Conservation (phyloP, 2,329 filamentous ascomycete species). For the Colletotrichum nymphaeae region DNA sequence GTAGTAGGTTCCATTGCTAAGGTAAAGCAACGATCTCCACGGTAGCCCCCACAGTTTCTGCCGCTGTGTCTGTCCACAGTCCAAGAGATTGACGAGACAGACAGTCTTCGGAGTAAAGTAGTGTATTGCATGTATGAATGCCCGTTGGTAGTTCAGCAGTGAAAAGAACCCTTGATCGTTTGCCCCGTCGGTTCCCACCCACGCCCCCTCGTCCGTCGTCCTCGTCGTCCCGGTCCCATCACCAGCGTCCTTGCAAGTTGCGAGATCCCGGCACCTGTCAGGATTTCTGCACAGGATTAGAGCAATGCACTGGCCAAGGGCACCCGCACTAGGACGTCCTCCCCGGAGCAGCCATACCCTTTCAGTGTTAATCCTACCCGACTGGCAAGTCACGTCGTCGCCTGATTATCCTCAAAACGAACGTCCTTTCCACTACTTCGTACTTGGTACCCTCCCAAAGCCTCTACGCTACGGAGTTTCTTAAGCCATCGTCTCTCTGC, state of each 20-base stretch:
- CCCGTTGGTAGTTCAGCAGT: background rate
- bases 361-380: constrained; percentile 31
- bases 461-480: too few relatives aligned
- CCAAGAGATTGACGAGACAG: background rate
- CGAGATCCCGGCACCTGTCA: constrained; percentile 30
- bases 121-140: background rate
- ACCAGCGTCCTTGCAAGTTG: background rate
- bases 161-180: background rate
- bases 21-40: background rate
- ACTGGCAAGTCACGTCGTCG: constrained; percentile 16
- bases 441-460: background rate
- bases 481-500: too few relatives aligned
- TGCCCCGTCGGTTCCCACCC: constrained; percentile 1
- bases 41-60: constrained; percentile 1
- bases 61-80: background rate
- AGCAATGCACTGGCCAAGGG: constrained; percentile 27
- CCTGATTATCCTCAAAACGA: constrained; percentile 34
- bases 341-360: constrained; percentile 31
- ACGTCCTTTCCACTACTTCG: background rate
- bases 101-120: too few relatives aligned
- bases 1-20: background rate
- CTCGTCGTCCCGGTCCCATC: constrained; percentile 15
- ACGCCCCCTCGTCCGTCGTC: background rate
- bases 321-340: constrained; percentile 28
- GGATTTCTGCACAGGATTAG: constrained; percentile 15